phyloP scores from a whole-genome alignment of 495 filamentous ascomycete genomes.

The Aspergillus ostianus region DNA sequence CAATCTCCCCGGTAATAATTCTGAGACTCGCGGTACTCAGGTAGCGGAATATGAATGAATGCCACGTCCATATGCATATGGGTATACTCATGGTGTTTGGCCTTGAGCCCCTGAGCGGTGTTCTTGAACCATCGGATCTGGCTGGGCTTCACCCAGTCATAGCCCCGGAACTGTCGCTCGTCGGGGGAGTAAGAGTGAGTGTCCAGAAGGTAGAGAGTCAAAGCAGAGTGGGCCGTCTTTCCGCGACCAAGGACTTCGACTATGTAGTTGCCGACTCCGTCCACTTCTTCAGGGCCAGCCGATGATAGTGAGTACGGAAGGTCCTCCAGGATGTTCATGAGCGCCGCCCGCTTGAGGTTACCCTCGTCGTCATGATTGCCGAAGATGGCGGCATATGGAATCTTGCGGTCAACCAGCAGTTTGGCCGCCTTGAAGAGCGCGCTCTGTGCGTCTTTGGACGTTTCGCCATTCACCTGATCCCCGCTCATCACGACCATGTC shows the following conservation, averaged over 20 bases:
- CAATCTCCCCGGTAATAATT: constrained; percentile 60
- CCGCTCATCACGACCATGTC: constrained; percentile 88
- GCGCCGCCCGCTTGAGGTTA: constrained; percentile 66
- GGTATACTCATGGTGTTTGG: constrained; percentile 75
- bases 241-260: constrained; percentile 85
- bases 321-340: constrained; percentile 81
- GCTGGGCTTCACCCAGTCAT: constrained; percentile 92
- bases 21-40: constrained; percentile 67
- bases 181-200: constrained; percentile 91
- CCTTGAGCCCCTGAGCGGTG: constrained; percentile 65
- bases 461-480: constrained; percentile 94
- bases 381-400: constrained; percentile 92
- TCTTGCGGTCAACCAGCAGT: constrained; percentile 77
- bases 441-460: constrained; percentile 84
- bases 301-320: constrained; percentile 86
- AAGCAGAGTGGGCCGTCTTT: constrained; percentile 75
- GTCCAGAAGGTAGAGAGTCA: constrained; percentile 92
- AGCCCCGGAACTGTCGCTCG: constrained; percentile 78
- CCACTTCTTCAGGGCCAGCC: constrained; percentile 77
- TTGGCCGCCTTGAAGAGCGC: constrained; percentile 93
- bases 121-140: constrained; percentile 93
- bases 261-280: constrained; percentile 92
- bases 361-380: constrained; percentile 98
- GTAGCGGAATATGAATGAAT: constrained; percentile 95
- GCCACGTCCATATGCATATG: constrained; percentile 94